Evolutionary conservation across 78 protist species (phyloP), one percentile per base, ranked within the genome.

Genomic region (Dictyostelium intermedium): DNA sequence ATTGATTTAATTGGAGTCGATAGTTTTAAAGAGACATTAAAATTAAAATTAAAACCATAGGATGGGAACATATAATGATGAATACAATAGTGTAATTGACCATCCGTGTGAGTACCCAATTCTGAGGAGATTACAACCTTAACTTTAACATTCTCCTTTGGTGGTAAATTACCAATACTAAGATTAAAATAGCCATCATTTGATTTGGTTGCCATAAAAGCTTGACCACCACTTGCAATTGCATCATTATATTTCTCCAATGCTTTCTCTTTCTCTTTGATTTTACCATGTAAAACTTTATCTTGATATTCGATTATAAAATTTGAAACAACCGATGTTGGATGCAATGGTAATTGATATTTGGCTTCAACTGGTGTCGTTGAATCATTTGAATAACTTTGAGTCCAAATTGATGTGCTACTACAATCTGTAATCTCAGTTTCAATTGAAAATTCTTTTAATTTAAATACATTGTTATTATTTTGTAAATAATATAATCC

Each of bases 111-210:
- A 13, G 47, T 41, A 20, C 92, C 87, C 35, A 98, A 92, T 35
- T 95, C 98, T 5, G 95, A 73, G 4, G 93, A 63, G 50, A 96
- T 92, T 32, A 87, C 91, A 61, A 97, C 70, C n/a, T 11, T 30
- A 30, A 97, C 37, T 25, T 23, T 8, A 2, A 93, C 93, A 14
- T 4, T 5, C 37, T 50, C 53, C n/a, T 34, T 25, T 14, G 96
- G 92, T 16, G 94, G 97, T 35, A 98, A 45, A 78, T 95, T 96
- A 74, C 99, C 99, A 25, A 98, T 73, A 25, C 20, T 18, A 3
- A 74, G 8, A 8, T 27, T 74, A 37, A 74, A 74, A 37, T 20
- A 74, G 8, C 81, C 81, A 37, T 74, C 47, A 37, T 74, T 9
- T 8, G 81, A 32, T 74, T 74, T 74, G 0, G 45, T 37, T 13